Evolutionary conservation across 805 yeast species (phyloP), one percentile per base, ranked within the genome.

Genomic region (Kuraishia piskuri): DNA sequence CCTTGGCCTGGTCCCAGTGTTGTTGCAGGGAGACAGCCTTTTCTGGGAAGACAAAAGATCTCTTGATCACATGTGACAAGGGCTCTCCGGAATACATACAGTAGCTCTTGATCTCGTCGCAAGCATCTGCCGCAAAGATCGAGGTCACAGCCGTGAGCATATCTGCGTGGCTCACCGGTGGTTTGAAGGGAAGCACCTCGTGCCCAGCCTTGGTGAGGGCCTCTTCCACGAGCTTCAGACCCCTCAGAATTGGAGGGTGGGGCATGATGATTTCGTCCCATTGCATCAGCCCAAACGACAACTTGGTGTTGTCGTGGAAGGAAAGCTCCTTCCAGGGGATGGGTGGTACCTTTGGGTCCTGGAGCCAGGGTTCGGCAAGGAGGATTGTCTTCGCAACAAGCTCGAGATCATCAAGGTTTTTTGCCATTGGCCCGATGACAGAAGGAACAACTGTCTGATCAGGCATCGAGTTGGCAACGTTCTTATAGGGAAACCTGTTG

Each of bases 401-500:
- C 20, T 76, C 77, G 52, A 81, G 64, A 62, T 79, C 84, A 14
- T 73, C 79, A 48, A 80, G 66, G 2, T 75, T 64, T 54, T 75
- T 69, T 8, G 80, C 73, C 64, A 82, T 57, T 17, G 86, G 85
- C 1, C 86, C 87, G 52, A 73, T 70, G 17, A 79, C 83, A 4
- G 81, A 79, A n/a, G 76, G 72, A 25, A 81, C 79, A 46, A 78
- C 68, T 59, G 79, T 82, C 63, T 80, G 83, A 31, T 80, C 82
- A 7, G 72, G 73, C 50, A 58, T 66, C 2, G 76, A 68, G 47
- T 68, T 71, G n/a, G 66, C 66, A 4, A 72, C 71, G 50, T 73
- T 70, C 63, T 50, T 64, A 59, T 55, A 71, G 45, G 50, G 78
- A 63, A 49, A 49, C 44, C 69, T 53, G 10, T 63, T 63, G 50